Evolutionary conservation across 2,329 filamentous ascomycete species (phyloP).

Genomic region (Lecanicillium sp.): DNA sequence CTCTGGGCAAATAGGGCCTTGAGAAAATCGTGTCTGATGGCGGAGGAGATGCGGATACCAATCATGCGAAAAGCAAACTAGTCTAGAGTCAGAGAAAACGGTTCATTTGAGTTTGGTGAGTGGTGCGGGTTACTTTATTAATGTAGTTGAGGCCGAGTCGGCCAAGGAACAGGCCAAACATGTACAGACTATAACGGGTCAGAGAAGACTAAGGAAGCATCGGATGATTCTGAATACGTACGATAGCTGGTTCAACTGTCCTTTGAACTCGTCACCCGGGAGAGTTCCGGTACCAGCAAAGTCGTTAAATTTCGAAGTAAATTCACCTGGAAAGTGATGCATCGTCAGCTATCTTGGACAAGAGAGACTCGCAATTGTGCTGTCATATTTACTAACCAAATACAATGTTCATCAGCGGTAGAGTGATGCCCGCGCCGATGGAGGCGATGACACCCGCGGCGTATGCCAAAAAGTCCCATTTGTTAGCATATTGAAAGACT

Average conservation of each 20-base stretch:
- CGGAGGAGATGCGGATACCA: conserved; percentile 52
- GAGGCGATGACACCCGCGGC: conserved; percentile 37
- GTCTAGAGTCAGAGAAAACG: neutral
- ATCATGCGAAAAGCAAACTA: conserved; percentile 53
- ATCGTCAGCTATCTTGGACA: conserved; percentile 4
- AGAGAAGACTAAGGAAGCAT: conserved; percentile 7
- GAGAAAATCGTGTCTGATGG: conserved; percentile 56
- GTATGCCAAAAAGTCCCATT: conserved; percentile 42
- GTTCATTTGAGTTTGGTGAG: neutral
- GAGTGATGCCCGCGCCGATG: conserved; percentile 42
- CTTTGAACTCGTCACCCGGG: conserved; percentile 29
- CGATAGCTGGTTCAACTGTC: conserved; percentile 9
- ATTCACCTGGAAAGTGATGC: conserved; percentile 37
- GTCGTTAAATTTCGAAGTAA: conserved; percentile 27
- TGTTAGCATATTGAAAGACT: conserved; percentile 45
- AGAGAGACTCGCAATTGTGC: neutral
- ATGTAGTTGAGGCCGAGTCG: conserved; percentile 57
- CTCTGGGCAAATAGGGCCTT: conserved; percentile 55
- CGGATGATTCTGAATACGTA: neutral
- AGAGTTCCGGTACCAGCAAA: conserved; percentile 6
- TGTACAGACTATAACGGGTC: conserved; percentile 43
- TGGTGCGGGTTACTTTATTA: conserved; percentile 33
- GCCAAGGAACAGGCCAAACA: conserved; percentile 62
- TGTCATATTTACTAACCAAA: conserved; percentile 32
- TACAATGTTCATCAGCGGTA: conserved; percentile 52